Base-by-base conservation (phyloP, 1,139 yeast genomes). In the Suzukiozyma palmioleophila region DNA sequence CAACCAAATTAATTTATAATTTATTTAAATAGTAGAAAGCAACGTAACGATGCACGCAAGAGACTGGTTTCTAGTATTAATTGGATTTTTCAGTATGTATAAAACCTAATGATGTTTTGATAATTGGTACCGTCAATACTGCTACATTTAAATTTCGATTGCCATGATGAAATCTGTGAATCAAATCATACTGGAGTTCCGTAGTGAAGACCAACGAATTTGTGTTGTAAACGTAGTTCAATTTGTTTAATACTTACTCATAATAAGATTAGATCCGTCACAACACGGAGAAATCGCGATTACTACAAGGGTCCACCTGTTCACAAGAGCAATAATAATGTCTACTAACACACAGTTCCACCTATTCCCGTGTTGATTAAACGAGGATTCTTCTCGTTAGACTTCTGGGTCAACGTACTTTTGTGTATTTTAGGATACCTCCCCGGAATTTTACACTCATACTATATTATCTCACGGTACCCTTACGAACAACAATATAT, bases 321-420 rank as follows among this genome's bases (percentile, higher is more conserved):
- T n/a, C n/a, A n/a, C n/a, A n/a, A n/a, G n/a, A 18, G 7, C 22
- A 18, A 5, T 18, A 4, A 18, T 18, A 18, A 18, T 18, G 22
- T 18, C 7, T 32, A 37, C 40, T 34, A 38, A 34, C 35, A 34
- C n/a, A 8, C 41, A 54, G 56, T 86, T 38, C 96, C 96, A 4
- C 95, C 95, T 4, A 65, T 87, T 26, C 90, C 95, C 9, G 96
- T 88, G 24, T 74, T 82, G 47, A 63, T 87, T 48, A 86, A 86
- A 60, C 69, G 89, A 47, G 95, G 95, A 1, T 59, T 83, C 50
- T 77, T 77, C 51, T 76, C 88, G 4, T 79, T 81, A 28, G 94
- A 84, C 53, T 77, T 82, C 50, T 69, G 81, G 62, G 81, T 88
- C 52, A 89, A 88, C 60, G 69, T 89, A 40, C 73, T 86, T 28